Percentiles rank a stretch among this genome's conserved stretches.
Conservation (phyloP, 495 filamentous ascomycete genomes). For the Lasiosphaeriaceae sp. region DNA sequence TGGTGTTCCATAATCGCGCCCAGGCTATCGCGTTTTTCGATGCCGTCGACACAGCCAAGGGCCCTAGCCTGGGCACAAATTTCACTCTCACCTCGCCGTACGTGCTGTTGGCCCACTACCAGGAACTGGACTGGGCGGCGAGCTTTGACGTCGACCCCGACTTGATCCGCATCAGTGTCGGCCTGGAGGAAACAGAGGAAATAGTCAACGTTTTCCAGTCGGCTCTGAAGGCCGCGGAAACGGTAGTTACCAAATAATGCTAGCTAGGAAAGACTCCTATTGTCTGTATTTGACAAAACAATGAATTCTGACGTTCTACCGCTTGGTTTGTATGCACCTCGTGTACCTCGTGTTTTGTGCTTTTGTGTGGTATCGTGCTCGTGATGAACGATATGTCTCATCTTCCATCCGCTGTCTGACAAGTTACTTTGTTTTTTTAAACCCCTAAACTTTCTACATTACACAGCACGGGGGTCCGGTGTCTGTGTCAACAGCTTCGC, state of each 20-base stretch:
- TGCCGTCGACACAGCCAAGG: conserved; percentile 80
- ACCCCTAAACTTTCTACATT: conserved; percentile 20
- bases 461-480: conserved; percentile 46
- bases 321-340: neutral
- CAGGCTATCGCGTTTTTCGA: conserved; percentile 84
- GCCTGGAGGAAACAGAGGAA: conserved; percentile 72
- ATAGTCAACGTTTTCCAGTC: conserved; percentile 47
- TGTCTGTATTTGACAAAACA: neutral
- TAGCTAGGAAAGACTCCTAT: neutral
- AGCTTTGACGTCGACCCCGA: conserved; percentile 73
- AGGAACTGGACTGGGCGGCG: conserved; percentile 85
- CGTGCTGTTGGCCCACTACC: conserved; percentile 85
- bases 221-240: conserved; percentile 45
- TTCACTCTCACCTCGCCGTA: conserved; percentile 91
- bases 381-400: neutral
- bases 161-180: conserved; percentile 84
- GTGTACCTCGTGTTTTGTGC: too few relatives aligned
- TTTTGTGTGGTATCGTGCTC: neutral
- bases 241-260: neutral
- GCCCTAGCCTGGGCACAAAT: conserved; percentile 92
- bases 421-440: too few relatives aligned
- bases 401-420: too few relatives aligned
- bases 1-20: conserved; percentile 65
- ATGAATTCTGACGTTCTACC: neutral
- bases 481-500: conserved; percentile 40